Evolutionary conservation across 192 early-diverging fungal genomes (phyloP).

Genomic region (Coemansia sp.): DNA sequence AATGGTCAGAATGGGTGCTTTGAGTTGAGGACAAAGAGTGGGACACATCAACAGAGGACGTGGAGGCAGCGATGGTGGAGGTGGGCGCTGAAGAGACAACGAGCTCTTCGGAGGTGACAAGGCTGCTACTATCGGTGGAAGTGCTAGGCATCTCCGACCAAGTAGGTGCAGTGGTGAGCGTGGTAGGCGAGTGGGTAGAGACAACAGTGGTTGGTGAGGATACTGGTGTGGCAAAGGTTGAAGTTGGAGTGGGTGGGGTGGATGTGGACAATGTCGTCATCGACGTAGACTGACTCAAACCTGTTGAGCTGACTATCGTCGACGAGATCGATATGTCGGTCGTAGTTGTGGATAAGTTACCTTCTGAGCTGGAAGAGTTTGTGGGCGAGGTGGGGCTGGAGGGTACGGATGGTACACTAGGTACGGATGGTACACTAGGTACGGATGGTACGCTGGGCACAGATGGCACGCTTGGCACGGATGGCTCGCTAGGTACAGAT

Average conservation of each 20-base stretch:
- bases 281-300: background rate
- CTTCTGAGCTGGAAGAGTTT: constrained; percentile 6
- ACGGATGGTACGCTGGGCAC: background rate
- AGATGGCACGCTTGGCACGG: background rate
- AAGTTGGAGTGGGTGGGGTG: background rate
- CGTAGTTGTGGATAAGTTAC: constrained; percentile 22
- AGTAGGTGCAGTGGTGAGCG: background rate
- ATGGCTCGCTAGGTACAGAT: background rate
- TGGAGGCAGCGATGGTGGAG: background rate
- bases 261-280: background rate
- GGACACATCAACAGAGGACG: background rate
- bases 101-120: background rate
- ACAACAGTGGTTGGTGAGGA: constrained; percentile 1
- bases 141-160: background rate
- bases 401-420: background rate
- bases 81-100: background rate
- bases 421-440: background rate
- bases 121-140: background rate
- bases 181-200: background rate
- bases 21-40: background rate
- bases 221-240: background rate
- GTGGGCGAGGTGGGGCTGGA: background rate
- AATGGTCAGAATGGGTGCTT: background rate
- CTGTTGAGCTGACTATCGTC: background rate
- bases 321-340: background rate